A percentile compares a stretch with the other conserved stretches of the same genome.
phyloP scores from a whole-genome alignment of 192 early-diverging fungal species.

The Dissophora globulifera region DNA sequence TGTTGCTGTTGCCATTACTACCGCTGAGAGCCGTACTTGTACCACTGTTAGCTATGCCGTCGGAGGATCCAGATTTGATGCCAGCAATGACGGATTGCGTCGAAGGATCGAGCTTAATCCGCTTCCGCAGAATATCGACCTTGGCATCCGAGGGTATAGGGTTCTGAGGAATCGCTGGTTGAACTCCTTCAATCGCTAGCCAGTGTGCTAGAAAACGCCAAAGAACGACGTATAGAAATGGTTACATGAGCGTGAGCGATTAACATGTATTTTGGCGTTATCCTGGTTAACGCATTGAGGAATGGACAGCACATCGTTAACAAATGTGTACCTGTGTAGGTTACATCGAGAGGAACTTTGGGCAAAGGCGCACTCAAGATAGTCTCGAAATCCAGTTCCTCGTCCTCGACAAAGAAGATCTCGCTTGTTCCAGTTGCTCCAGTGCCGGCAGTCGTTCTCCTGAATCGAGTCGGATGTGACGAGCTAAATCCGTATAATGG shows the following conservation, averaged over 20 bases:
- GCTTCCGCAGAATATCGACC: slow-evolving; percentile 60
- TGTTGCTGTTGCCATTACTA: not conserved
- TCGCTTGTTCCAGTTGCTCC: slow-evolving; percentile 71
- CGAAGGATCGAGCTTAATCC: slow-evolving; percentile 51
- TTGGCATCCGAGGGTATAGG: slow-evolving; percentile 78
- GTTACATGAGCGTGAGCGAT: not conserved
- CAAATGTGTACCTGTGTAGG: slow-evolving; percentile 78
- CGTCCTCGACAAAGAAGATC: slow-evolving; percentile 93
- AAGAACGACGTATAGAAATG: too few species aligned
- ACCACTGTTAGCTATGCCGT: not conserved
- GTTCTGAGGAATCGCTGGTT: slow-evolving; percentile 96
- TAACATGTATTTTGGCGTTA: not conserved
- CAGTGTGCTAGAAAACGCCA: slow-evolving; percentile 88
- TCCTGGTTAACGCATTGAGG: too few species aligned
- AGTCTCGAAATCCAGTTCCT: slow-evolving; percentile 92
- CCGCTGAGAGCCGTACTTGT: not conserved
- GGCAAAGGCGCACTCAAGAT: slow-evolving; percentile 88
- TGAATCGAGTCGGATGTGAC: slow-evolving; percentile 75
- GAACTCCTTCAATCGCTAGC: slow-evolving; percentile 99
- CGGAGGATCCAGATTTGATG: slow-evolving; percentile 42
- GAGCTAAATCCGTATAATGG: slow-evolving; percentile 92
- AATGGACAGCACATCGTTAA: too few species aligned
- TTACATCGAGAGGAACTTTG: slow-evolving; percentile 88
- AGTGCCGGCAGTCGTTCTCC: slow-evolving; percentile 57
- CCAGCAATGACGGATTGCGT: slow-evolving; percentile 44